A percentile compares a stretch with the other conserved stretches of the same genome.
These are phyloP conservation scores for Hanseniaspora thailandica DNA, from an alignment of 805 yeast genomes.

Conservation along the genomic window DNA sequence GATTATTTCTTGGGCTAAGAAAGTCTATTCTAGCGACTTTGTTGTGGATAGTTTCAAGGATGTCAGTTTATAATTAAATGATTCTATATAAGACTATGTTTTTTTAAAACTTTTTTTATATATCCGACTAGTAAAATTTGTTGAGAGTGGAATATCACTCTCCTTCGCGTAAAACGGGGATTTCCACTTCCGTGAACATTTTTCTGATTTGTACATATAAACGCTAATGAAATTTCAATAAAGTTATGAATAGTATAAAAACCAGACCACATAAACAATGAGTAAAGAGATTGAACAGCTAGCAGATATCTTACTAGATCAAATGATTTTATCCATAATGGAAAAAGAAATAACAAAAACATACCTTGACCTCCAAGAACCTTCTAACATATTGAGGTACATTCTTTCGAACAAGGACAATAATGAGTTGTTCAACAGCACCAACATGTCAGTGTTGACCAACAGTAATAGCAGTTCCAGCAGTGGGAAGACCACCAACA, in stretches of 20 bases:
- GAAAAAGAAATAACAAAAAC: constrained; percentile 10
- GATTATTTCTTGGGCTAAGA: background rate
- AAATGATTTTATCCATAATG: constrained; percentile 1
- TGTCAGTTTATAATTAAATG: background rate
- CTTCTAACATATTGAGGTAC: background rate
- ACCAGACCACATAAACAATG: background rate
- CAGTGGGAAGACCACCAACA: background rate
- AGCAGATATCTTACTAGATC: background rate
- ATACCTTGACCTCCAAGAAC: constrained; percentile 1
- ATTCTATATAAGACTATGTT: background rate
- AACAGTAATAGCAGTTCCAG: background rate
- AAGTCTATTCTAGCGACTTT: background rate
- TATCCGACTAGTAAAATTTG: too few relatives aligned
- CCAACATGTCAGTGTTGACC: background rate
- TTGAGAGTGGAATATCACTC: too few relatives aligned
- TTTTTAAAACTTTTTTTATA: background rate
- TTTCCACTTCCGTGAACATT: too few relatives aligned
- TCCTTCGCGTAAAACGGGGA: too few relatives aligned
- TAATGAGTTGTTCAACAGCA: background rate
- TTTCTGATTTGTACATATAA: too few relatives aligned
- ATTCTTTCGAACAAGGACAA: constrained; percentile 1
- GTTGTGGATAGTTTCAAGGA: background rate
- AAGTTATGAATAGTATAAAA: background rate
- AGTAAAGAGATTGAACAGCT: background rate
- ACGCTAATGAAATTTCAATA: too few relatives aligned